Conservation (phyloP, 768 basidiomycete genomes). For the Hygrophorus pudorinus region DNA sequence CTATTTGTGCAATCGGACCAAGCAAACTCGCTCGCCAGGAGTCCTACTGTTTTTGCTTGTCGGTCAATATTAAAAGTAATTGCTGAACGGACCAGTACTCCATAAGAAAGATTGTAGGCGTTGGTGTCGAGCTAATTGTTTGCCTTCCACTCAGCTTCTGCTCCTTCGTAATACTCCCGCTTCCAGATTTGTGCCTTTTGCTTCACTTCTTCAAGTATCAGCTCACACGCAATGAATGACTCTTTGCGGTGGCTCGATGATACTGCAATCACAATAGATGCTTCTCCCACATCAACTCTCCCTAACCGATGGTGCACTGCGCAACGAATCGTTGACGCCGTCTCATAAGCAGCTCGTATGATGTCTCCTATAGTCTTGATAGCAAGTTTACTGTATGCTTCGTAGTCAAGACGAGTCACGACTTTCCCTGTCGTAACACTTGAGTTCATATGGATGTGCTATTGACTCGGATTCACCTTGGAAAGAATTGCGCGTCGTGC, state of each 20-base stretch:
- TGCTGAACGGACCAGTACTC: slow-evolving; percentile 7
- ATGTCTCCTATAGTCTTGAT: slow-evolving; percentile 68
- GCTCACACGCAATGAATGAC: slow-evolving; percentile 71
- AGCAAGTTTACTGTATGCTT: slow-evolving; percentile 73
- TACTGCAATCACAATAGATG: slow-evolving; percentile 57
- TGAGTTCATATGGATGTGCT: not conserved
- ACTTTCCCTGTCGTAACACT: slow-evolving; percentile 39
- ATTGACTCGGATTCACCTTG: slow-evolving; percentile 49
- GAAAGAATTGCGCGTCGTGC: slow-evolving; percentile 78
- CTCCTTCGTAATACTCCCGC: slow-evolving; percentile 75
- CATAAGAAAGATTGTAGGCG: no score
- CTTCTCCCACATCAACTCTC: slow-evolving; percentile 25
- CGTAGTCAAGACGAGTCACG: slow-evolving; percentile 70
- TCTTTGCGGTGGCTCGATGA: slow-evolving; percentile 79
- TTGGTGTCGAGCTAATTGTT: slow-evolving; percentile 28
- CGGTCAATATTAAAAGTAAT: no score
- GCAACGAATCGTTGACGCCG: slow-evolving; percentile 42
- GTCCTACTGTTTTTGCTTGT: no score
- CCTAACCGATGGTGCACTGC: slow-evolving; percentile 73
- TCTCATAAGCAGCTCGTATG: slow-evolving; percentile 33
- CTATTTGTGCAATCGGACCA: no score
- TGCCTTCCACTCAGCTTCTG: slow-evolving; percentile 63
- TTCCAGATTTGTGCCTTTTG: slow-evolving; percentile 85
- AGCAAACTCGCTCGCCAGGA: no score
- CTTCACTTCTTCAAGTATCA: slow-evolving; percentile 82